Evolutionary conservation across 345 rosid species (phyloP).

Genomic region (Camelina neglecta): DNA sequence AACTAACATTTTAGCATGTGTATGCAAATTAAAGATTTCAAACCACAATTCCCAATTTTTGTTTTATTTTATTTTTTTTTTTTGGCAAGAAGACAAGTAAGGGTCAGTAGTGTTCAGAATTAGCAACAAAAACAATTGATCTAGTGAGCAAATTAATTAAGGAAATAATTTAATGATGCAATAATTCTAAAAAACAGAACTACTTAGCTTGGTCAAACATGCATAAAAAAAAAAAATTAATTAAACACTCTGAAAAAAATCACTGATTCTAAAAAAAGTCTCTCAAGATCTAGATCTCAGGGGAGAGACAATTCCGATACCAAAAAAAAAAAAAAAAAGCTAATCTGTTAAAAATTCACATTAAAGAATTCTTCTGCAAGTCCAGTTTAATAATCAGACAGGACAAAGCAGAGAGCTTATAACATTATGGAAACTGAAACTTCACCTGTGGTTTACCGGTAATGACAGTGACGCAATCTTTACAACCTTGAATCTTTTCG

Average conservation of each 20-base stretch:
- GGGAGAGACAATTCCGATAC: slow-evolving; percentile 12
- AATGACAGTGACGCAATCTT: slow-evolving; percentile 89
- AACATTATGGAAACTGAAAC: slow-evolving; percentile 36
- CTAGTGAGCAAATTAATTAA: slow-evolving; percentile 17
- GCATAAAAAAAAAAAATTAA: slow-evolving; percentile 1
- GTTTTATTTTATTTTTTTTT: too few relatives aligned
- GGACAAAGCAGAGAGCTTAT: slow-evolving; percentile 1
- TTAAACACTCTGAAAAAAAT: not conserved
- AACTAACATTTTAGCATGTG: not conserved
- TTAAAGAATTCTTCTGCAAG: not conserved
- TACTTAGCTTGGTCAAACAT: slow-evolving; percentile 37
- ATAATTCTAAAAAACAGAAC: slow-evolving; percentile 17
- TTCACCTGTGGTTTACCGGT: slow-evolving; percentile 95
- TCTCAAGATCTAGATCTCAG: slow-evolving; percentile 45
- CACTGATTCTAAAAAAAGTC: slow-evolving; percentile 12
- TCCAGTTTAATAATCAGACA: not conserved
- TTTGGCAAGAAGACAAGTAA: slow-evolving; percentile 3
- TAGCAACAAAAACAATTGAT: slow-evolving; percentile 19
- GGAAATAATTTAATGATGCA: slow-evolving; percentile 15
- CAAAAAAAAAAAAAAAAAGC: slow-evolving; percentile 9
- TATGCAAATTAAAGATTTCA: not conserved
- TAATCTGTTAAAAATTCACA: not conserved
- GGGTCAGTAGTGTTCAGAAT: slow-evolving; percentile 8
- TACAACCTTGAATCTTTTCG: slow-evolving; percentile 88
- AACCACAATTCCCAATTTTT: slow-evolving; percentile 4